A percentile compares a stretch with the other conserved stretches of the same genome.
Evolutionary conservation across 345 rosid species (phyloP).

Genomic region (Odontarrhena argentea): DNA sequence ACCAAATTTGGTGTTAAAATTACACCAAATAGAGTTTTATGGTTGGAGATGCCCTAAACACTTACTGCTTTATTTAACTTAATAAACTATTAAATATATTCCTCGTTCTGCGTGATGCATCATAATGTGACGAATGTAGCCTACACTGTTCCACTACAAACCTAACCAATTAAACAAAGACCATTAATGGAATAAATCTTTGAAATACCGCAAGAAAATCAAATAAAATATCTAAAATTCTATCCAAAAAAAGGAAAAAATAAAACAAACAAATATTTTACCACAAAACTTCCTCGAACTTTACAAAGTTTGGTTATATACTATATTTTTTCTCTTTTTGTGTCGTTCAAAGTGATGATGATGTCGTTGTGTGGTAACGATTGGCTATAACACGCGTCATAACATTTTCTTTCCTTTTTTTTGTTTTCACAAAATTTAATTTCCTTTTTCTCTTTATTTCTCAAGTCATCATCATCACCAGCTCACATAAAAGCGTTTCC

Average conservation of each 20-base stretch:
- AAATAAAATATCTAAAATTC: slow-evolving; percentile 3
- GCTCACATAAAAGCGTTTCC: slow-evolving; percentile 31
- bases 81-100: neutral
- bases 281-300: slow-evolving; percentile 22
- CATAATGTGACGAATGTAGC: neutral
- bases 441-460: neutral
- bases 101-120: neutral
- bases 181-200: slow-evolving; percentile 10
- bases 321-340: neutral
- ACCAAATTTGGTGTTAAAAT: too few relatives aligned
- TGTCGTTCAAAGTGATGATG: slow-evolving; percentile 24
- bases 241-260: slow-evolving; percentile 3
- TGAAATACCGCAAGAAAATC: neutral
- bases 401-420: neutral
- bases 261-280: neutral
- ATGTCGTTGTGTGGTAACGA: neutral
- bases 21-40: too few relatives aligned
- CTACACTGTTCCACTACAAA: neutral
- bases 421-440: neutral
- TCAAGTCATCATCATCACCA: slow-evolving; percentile 30
- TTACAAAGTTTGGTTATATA: slow-evolving; percentile 1
- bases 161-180: slow-evolving; percentile 16
- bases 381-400: slow-evolving; percentile 31
- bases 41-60: too few relatives aligned
- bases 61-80: neutral